Conservation (phyloP, 495 filamentous ascomycete genomes). For the Trichocladium antarcticum region DNA sequence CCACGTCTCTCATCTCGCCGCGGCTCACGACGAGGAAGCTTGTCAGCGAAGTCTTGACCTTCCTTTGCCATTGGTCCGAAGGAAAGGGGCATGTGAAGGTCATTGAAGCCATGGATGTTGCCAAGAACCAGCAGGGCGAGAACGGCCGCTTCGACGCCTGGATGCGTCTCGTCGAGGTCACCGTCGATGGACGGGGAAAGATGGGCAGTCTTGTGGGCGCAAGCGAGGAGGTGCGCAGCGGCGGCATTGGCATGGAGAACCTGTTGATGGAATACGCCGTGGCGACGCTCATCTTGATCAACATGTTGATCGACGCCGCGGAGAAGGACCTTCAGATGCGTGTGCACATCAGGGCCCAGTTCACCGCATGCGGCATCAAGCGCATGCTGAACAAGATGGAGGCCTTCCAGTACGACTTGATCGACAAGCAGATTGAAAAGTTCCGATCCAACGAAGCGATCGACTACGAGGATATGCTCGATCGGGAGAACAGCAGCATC, state of each 20-base stretch:
- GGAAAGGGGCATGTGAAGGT: constrained; percentile 94
- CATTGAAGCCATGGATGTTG: constrained; percentile 80
- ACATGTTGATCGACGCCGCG: constrained; percentile 89
- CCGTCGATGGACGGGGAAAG: constrained; percentile 91
- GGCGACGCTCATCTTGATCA: constrained; percentile 86
- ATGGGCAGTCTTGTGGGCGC: constrained; percentile 96
- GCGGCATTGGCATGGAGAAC: constrained; percentile 98
- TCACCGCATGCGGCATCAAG: constrained; percentile 91
- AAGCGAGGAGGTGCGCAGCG: constrained; percentile 91
- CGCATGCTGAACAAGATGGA: constrained; percentile 95
- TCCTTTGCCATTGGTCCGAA: constrained; percentile 87
- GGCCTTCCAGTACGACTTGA: constrained; percentile 93
- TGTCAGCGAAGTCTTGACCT: constrained; percentile 92
- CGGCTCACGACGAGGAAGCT: constrained; percentile 87
- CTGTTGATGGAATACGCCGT: constrained; percentile 98
- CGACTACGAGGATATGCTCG: constrained; percentile 94
- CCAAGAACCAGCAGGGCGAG: constrained; percentile 81
- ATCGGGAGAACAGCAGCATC: constrained; percentile 79
- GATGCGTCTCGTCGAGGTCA: constrained; percentile 98
- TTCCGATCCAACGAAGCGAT: constrained; percentile 92
- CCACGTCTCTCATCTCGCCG: constrained; percentile 76
- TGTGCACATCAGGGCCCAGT: constrained; percentile 90
- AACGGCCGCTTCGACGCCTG: constrained; percentile 96
- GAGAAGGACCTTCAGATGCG: constrained; percentile 81
- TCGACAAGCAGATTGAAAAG: constrained; percentile 94